Percentiles rank a stretch among this genome's conserved stretches.
Conservation (phyloP, 2,329 filamentous ascomycete genomes). For the Colletotrichum caudatum region DNA sequence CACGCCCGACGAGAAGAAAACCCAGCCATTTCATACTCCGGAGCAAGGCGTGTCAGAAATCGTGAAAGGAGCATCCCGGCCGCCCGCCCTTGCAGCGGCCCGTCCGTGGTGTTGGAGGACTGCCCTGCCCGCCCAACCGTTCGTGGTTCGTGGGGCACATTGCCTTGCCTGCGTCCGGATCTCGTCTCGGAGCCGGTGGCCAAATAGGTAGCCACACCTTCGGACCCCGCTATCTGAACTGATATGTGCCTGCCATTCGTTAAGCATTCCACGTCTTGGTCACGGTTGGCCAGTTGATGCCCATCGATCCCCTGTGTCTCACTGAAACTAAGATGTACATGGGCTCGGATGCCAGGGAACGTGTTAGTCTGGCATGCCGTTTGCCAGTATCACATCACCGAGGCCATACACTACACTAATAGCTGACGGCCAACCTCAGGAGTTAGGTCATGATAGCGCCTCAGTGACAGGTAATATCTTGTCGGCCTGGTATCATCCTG, state of each 20-base stretch:
- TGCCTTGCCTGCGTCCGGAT: conserved; percentile 13
- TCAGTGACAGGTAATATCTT: not conserved
- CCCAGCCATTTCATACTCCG: not conserved
- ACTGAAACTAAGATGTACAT: conserved; percentile 10
- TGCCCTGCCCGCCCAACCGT: not conserved
- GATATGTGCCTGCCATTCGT: not conserved
- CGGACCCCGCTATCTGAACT: conserved; percentile 7
- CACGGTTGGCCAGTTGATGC: conserved; percentile 4
- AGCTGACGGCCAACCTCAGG: not conserved
- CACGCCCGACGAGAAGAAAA: not conserved
- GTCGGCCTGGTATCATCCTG: not conserved
- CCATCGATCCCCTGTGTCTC: conserved; percentile 11
- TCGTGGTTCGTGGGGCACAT: conserved; percentile 12
- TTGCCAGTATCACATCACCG: not conserved
- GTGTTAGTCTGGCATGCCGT: not conserved
- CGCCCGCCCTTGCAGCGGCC: conserved; percentile 15
- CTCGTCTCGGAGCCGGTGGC: conserved; percentile 13
- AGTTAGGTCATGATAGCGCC: conserved; percentile 12
- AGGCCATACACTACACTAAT: not conserved
- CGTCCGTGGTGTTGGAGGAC: conserved; percentile 16
- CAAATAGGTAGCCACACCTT: conserved; percentile 8
- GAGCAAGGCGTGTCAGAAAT: not conserved
- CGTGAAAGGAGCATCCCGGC: not conserved
- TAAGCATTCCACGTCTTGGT: conserved; percentile 19
- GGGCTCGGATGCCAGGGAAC: not conserved